phyloP scores from a whole-genome alignment of 352 stramenopile species.

The Globisporangium sylvaticum region DNA sequence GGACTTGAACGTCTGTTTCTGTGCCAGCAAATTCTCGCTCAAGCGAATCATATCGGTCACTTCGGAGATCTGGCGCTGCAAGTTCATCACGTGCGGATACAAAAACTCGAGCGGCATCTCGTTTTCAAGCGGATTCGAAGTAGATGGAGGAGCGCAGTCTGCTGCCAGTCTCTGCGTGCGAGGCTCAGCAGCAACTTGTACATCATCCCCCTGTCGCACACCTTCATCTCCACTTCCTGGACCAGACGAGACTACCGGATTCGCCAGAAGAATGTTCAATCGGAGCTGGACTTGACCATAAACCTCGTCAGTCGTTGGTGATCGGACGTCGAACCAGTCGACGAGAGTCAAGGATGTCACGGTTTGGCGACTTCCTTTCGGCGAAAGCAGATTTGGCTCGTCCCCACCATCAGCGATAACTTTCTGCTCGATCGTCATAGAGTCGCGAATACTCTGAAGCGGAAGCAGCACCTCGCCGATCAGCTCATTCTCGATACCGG shows the following conservation, averaged over 20 bases:
- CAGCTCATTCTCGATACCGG: conserved; percentile 64
- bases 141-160: conserved; percentile 38
- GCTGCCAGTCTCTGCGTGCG: conserved; percentile 31
- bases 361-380: conserved; percentile 24
- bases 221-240: conserved; percentile 14
- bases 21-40: conserved; percentile 53
- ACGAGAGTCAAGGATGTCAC: conserved; percentile 67
- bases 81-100: conserved; percentile 63
- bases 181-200: background rate
- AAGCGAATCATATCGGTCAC: conserved; percentile 69
- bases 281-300: conserved; percentile 73
- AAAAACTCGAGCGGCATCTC: conserved; percentile 70
- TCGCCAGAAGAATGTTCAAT: conserved; percentile 64
- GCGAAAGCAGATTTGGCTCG: background rate
- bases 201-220: conserved; percentile 16
- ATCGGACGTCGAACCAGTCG: conserved; percentile 78
- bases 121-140: conserved; percentile 43
- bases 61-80: conserved; percentile 58
- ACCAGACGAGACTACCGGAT: conserved; percentile 27
- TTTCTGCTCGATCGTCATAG: conserved; percentile 61
- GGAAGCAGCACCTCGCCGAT: conserved; percentile 73
- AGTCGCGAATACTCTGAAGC: conserved; percentile 58
- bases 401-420: conserved; percentile 26
- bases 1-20: conserved; percentile 84
- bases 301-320: conserved; percentile 47